Conservation (phyloP, 2,329 filamentous ascomycete species). For the Aspergillus nomiae region DNA sequence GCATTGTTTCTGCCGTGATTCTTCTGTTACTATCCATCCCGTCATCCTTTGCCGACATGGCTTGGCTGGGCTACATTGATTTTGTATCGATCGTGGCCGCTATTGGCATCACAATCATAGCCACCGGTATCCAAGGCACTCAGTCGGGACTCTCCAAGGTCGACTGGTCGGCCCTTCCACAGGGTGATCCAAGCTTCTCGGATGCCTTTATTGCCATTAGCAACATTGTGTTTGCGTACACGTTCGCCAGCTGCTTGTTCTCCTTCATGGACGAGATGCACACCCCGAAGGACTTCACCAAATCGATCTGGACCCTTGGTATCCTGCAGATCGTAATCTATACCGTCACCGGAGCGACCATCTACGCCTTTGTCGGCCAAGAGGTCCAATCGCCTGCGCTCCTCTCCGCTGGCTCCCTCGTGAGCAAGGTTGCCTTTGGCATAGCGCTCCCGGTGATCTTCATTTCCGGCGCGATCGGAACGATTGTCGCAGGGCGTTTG, state of each 20-base stretch:
- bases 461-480: not conserved
- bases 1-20: not conserved
- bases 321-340: constrained; percentile 4
- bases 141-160: not conserved
- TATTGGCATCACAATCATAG: not conserved
- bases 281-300: constrained; percentile 4
- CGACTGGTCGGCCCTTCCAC: constrained; percentile 12
- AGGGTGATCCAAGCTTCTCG: constrained; percentile 22
- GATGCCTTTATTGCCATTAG: constrained; percentile 26
- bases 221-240: constrained; percentile 38
- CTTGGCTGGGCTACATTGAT: not conserved
- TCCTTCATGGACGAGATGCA: constrained; percentile 10
- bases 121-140: not conserved
- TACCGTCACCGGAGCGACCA: constrained; percentile 10
- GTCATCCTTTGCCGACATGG: not conserved
- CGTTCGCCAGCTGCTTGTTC: constrained; percentile 30
- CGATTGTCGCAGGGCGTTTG: not conserved
- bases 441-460: not conserved
- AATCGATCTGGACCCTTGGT: constrained; percentile 5
- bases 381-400: constrained; percentile 29
- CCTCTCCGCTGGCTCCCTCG: constrained; percentile 27
- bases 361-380: constrained; percentile 30
- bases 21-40: not conserved
- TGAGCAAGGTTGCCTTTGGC: not conserved
- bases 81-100: not conserved